Base-by-base conservation (phyloP, 805 yeast genomes). In the Phaffomyces opuntiae region DNA sequence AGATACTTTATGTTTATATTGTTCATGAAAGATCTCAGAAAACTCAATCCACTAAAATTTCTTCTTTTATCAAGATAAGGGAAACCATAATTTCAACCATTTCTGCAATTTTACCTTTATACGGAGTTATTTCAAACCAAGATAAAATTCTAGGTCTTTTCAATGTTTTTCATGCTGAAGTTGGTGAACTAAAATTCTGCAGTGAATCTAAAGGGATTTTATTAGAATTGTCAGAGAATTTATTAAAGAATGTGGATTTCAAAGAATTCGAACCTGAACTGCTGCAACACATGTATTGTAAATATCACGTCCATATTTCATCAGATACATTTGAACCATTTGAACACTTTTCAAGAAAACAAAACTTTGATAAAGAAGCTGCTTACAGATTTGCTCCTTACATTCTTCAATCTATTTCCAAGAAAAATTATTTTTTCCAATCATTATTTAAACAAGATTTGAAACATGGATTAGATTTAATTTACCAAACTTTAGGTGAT, bases 281-380 rank as follows among this genome's bases (percentile, higher is more conserved):
- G 40, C 73, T 87, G 9, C 98, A 91, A 56, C 72, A 87, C 32
- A 64, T 93, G 21, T 72, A 80, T 50, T 93, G 99, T 60, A 73
- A 85, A 9, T 88, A 83, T 55, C 95, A 88, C 39, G 72, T 87
- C 42, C 64, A 69, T 2, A 67, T 89, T 4, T 67, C 81, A 1
- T 69, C 78, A 11, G 87, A 82, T 13, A 69, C 70, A 16, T 80
- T 78, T 49, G 69, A 70, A 2, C 87, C 93, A 0, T 74, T 69
- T 36, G 84, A 87, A 49, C 98, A 91, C 56, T 71, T 66, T 4
- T 69, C 83, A 0, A 61, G 61, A 6, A 64, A 74, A 0, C 54
- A 52, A 1, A 59, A 61, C 8, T 65, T 83, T 57, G 65, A 64
- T 19, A 57, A 45, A 25, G 64, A 63, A 2, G 68, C 78, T 7